These are phyloP conservation scores for Mrakia gelida DNA, from an alignment of 768 basidiomycete species.

Conservation along the genomic window DNA sequence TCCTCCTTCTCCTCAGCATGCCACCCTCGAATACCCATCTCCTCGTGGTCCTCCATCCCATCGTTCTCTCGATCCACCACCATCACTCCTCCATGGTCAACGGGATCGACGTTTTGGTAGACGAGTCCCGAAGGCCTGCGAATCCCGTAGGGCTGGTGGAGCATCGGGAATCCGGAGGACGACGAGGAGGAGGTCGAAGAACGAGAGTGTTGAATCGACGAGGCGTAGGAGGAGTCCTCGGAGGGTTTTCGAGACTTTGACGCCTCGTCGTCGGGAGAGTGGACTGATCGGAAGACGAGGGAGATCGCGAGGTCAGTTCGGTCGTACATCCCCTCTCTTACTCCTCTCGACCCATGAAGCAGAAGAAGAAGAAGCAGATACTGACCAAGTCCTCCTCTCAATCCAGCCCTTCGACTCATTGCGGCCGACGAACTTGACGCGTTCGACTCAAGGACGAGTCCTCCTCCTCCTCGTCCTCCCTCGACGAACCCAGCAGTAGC, in stretches of 20 bases:
- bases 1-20: neutral
- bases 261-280: neutral
- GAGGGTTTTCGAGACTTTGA: constrained; percentile 2
- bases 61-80: neutral
- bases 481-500: neutral
- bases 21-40: neutral
- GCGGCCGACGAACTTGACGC: neutral
- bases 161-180: neutral
- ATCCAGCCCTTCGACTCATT: neutral
- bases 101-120: neutral
- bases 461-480: neutral
- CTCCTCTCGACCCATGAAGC: neutral
- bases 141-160: neutral
- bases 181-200: constrained; percentile 3
- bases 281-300: neutral
- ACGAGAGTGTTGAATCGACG: constrained; percentile 11
- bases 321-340: neutral
- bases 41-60: neutral
- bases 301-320: neutral
- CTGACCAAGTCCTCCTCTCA: constrained; percentile 1
- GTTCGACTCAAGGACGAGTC: neutral
- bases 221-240: constrained; percentile 20
- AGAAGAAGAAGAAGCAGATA: neutral
- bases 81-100: neutral
- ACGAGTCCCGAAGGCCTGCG: neutral